A percentile compares a stretch with the other conserved stretches of the same genome.
phyloP scores from a whole-genome alignment of 495 filamentous ascomycete species.

The Penicillium pulvis region DNA sequence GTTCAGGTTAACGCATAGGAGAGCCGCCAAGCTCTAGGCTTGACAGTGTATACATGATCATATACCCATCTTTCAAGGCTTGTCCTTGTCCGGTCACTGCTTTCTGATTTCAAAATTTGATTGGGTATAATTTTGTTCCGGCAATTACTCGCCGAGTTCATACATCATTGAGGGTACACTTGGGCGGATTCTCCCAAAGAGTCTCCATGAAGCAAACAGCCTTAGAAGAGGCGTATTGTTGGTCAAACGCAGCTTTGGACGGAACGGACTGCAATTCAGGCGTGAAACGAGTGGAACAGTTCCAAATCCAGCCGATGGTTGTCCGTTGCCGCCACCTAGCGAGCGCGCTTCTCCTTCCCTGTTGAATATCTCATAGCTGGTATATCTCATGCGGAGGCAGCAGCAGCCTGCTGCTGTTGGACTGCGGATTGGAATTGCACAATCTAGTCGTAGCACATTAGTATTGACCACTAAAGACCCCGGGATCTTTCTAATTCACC shows the following conservation, averaged over 20 bases:
- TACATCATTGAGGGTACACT: constrained; percentile 7
- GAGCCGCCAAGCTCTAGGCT: too few species aligned
- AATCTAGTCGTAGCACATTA: constrained; percentile 36
- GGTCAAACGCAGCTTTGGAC: background rate
- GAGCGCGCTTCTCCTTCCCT: background rate
- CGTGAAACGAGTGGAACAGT: background rate
- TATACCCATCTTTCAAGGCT: too few species aligned
- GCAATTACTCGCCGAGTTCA: constrained; percentile 7
- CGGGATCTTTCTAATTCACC: constrained; percentile 37
- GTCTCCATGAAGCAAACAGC: background rate
- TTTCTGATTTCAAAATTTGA: constrained; percentile 12
- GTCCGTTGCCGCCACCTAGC: background rate
- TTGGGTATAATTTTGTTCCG: constrained; percentile 25
- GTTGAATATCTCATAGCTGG: background rate
- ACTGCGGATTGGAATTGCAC: constrained; percentile 46
- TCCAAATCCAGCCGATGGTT: background rate
- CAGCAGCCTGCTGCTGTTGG: constrained; percentile 44
- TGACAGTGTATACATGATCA: too few species aligned
- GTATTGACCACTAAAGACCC: constrained; percentile 5
- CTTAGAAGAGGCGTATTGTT: background rate
- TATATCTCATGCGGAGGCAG: constrained; percentile 37
- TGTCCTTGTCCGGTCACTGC: too few species aligned
- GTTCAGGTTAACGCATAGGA: background rate
- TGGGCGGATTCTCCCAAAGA: background rate
- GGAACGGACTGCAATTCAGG: background rate